Percentiles rank a stretch among this genome's conserved stretches.
These are phyloP conservation scores for Globisporangium nunn DNA, from an alignment of 352 stramenopile species.

Conservation along the genomic window DNA sequence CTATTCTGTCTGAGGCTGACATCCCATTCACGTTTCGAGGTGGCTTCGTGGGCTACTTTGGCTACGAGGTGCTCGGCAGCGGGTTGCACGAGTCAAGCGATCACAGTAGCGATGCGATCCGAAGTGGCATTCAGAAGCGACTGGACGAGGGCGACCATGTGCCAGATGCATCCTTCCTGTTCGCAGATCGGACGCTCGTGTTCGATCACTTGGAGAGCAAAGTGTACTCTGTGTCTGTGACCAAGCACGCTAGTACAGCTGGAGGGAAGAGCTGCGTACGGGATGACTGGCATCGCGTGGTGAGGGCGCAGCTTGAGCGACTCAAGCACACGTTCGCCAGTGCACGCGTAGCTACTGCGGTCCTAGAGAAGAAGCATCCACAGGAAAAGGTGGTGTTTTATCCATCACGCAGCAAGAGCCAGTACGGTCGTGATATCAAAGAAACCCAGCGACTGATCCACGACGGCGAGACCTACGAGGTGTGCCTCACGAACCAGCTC, in stretches of 20 bases:
- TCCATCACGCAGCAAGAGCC: slow-evolving; percentile 47
- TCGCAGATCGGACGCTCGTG: slow-evolving; percentile 83
- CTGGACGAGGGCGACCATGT: slow-evolving; percentile 25
- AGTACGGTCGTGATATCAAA: slow-evolving; percentile 86
- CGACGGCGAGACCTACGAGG: slow-evolving; percentile 93
- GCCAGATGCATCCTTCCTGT: slow-evolving; percentile 88
- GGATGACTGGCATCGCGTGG: background rate
- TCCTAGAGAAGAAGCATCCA: background rate
- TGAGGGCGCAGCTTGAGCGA: slow-evolving; percentile 2
- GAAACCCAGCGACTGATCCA: slow-evolving; percentile 88
- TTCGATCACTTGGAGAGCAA: slow-evolving; percentile 78
- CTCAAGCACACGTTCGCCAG: slow-evolving; percentile 6
- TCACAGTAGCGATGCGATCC: slow-evolving; percentile 16
- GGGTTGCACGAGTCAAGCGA: slow-evolving; percentile 14
- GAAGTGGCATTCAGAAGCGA: slow-evolving; percentile 20
- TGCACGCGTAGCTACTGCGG: background rate
- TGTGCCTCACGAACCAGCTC: slow-evolving; percentile 95
- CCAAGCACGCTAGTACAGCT: background rate
- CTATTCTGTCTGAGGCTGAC: background rate
- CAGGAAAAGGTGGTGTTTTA: slow-evolving; percentile 24
- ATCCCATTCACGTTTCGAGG: slow-evolving; percentile 76
- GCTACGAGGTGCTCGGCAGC: slow-evolving; percentile 72
- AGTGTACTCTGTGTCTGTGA: slow-evolving; percentile 74
- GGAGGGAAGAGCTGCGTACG: background rate
- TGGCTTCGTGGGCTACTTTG: slow-evolving; percentile 86